Percentiles rank a stretch among this genome's conserved stretches.
These are phyloP conservation scores for Acacia crassicarpa DNA, from an alignment of 306 rosid genomes.

Conservation along the genomic window DNA sequence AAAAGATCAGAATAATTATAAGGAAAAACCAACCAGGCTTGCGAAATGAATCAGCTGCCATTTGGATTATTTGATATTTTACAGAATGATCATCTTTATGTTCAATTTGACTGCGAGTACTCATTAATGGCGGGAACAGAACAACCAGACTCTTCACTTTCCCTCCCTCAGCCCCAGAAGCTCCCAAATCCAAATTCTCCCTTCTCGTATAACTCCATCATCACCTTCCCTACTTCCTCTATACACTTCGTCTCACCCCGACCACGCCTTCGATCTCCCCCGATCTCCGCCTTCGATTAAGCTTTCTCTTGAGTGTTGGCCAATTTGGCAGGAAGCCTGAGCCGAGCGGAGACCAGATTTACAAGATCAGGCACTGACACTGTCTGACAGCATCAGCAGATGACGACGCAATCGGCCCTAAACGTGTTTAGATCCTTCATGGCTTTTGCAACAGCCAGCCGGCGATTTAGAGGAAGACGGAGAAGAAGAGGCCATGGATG, in stretches of 20 bases:
- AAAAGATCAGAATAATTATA: too few species aligned
- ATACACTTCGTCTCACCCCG: conserved; percentile 43
- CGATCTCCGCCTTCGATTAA: conserved; percentile 39
- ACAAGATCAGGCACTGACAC: conserved; percentile 77
- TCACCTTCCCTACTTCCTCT: conserved; percentile 74
- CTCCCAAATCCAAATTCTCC: conserved; percentile 90
- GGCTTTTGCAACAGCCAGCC: too few species aligned
- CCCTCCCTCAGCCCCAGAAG: conserved; percentile 52
- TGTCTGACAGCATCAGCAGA: conserved; percentile 90
- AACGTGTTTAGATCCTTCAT: conserved; percentile 77
- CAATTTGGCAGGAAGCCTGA: conserved; percentile 65
- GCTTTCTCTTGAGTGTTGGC: conserved; percentile 62
- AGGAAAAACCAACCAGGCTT: too few species aligned
- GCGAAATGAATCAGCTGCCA: too few species aligned
- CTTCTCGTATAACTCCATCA: conserved; percentile 56
- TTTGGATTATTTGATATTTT: conserved; percentile 37
- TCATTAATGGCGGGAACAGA: neutral
- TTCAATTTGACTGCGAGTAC: neutral
- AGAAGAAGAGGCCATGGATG: conserved; percentile 42
- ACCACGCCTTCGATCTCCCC: conserved; percentile 17
- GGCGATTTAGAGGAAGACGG: neutral
- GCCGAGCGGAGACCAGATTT: conserved; percentile 55
- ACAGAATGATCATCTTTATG: conserved; percentile 20
- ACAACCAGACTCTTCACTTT: neutral
- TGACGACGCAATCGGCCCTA: conserved; percentile 70